Evolutionary conservation across 2,329 filamentous ascomycete species (phyloP), one percentile per base, ranked within the genome.

Genomic region (Monilinia polystroma): DNA sequence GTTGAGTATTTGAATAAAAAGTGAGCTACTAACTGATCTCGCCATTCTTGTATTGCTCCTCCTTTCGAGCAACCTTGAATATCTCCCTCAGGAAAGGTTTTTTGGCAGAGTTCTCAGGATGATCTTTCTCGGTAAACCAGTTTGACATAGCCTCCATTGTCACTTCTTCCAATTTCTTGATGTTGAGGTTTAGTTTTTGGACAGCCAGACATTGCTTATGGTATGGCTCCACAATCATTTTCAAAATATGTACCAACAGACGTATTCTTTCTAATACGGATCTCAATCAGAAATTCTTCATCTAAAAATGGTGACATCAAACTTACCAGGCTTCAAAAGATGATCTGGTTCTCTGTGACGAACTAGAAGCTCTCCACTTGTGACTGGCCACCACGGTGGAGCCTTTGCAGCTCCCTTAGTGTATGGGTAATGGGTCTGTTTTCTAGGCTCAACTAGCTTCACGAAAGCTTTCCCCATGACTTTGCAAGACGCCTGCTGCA

Each of bases 271-370:
- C 87, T 89, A 68, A 3, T 52, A 8, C 47, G 20, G 26, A 56
- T 64, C 23, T 66, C 51, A 69, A 43, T 51, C 16, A 45, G 2
- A 43, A 16, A 3, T 3, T 29, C 29, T 47, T 12, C 32, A 11
- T 6, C 16, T 26, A 20, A 41, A 0, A 43, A 29, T 26, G 5
- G 41, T 49, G 29, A 4, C 11, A 26, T 14, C 26, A 2, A 45
- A 73, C 80, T 73, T 77, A 90, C 89, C 87, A 73, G 83, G 80
- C 75, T 89, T 91, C 72, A 85, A 84, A 58, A 91, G 79, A 77
- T 92, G 90, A 73, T 92, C 90, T 0, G 90, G 90, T 76, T 92
- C 90, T 73, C 85, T 89, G 75, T 91, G 89, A 16, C 85, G 81
- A 63, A 90, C 86, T 47, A 83, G 80, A 66, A 82, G 81, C 0